Base-by-base conservation (phyloP, 805 yeast genomes). In the Pichia eremophila region DNA sequence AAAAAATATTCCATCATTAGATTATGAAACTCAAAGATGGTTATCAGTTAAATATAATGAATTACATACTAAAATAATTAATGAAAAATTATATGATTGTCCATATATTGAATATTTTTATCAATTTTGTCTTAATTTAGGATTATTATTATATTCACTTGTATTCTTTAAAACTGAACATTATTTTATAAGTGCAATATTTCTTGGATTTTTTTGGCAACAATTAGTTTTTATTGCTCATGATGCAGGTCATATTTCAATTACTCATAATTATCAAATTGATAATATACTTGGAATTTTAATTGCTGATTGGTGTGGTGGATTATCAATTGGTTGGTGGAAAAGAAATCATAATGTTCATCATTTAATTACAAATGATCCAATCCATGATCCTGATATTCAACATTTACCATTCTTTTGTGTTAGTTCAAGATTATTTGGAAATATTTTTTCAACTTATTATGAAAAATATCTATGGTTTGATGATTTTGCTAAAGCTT, bases 301-400 rank as follows among this genome's bases (percentile, higher is more conserved):
- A 2, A 70, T 88, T 44, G 95, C 95, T 1, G 79, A 85, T 52
- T 88, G 74, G 70, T 65, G 80, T 45, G 96, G 96, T n/a, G 96
- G 96, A 0, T 70, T 88, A 39, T 85, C 95, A 41, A 60, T 87
- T 19, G 95, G 95, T 2, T 88, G 96, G 96, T 88, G 96, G 96
- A 89, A 88, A 57, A 72, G 90, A 45, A 88, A 85, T 64, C 96
- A 88, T 65, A 88, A 88, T 61, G 95, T 88, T n/a, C 96, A 88
- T 64, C 96, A 88, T 62, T 67, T 88, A 45, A 74, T 88, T 46
- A 85, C 96, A n/a, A 88, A 88, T 63, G 95, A 88, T 60, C 96
- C 96, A 0, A 83, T 84, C 2, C 95, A 89, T 60, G 96, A 88
- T 58, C 96, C 96, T 0, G 96, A 88, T 65, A 89, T 88, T 60